phyloP scores from a whole-genome alignment of 108 stramenopile species.

The Poteriospumella lacustris region DNA sequence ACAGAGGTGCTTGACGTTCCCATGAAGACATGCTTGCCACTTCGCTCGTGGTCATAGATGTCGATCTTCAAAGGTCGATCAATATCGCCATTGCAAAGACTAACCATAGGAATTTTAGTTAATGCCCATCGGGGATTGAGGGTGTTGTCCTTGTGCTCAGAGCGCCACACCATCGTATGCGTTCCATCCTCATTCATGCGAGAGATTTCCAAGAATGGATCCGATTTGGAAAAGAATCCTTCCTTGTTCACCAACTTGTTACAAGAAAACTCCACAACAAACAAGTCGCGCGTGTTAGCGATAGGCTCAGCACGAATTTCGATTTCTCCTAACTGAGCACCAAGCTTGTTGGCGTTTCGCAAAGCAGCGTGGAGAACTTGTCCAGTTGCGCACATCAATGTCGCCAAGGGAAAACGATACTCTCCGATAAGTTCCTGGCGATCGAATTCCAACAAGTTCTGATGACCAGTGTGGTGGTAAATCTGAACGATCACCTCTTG shows the following conservation, averaged over 20 bases:
- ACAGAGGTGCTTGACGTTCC: conserved; percentile 33
- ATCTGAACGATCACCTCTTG: neutral
- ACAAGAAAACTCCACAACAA: conserved; percentile 45
- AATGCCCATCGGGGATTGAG: conserved; percentile 66
- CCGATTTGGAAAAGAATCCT: conserved; percentile 67
- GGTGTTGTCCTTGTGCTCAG: conserved; percentile 56
- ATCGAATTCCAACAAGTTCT: neutral
- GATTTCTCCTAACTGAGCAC: neutral
- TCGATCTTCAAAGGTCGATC: conserved; percentile 63
- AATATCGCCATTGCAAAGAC: conserved; percentile 69
- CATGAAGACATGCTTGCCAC: conserved; percentile 61
- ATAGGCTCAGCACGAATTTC: neutral
- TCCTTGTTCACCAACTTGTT: conserved; percentile 70
- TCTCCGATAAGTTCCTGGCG: neutral
- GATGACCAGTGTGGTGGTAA: neutral
- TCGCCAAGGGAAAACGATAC: neutral
- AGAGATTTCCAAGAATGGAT: conserved; percentile 62
- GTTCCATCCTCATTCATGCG: conserved; percentile 55
- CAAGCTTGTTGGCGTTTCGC: too few species aligned
- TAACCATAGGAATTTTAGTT: conserved; percentile 60
- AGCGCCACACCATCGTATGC: conserved; percentile 60
- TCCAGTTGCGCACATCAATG: neutral
- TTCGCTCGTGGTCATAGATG: conserved; percentile 62
- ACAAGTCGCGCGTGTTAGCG: neutral
- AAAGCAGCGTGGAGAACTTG: too few species aligned